Conservation (phyloP, 2,329 filamentous ascomycete species). For the Colletotrichum sp. region DNA sequence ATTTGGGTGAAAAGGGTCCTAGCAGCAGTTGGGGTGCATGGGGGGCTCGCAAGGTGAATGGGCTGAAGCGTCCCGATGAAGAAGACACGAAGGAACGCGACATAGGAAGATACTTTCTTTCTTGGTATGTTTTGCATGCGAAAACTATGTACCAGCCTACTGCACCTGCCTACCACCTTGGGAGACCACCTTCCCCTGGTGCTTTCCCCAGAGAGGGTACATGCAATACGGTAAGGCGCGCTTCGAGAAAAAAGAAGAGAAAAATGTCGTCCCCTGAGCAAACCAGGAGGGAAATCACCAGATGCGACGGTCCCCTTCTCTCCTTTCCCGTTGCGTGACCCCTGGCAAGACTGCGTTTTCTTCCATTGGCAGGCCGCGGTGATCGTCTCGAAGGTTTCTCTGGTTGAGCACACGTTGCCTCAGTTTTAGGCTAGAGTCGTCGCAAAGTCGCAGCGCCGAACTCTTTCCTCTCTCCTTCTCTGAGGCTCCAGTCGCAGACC, state of each 20-base stretch:
- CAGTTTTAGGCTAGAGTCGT: background rate
- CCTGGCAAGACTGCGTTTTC: background rate
- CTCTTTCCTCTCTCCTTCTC: background rate
- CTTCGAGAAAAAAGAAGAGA: background rate
- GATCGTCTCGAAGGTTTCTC: background rate
- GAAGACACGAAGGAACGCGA: background rate
- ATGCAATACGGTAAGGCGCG: background rate
- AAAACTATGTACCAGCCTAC: background rate
- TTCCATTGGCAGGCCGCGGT: background rate
- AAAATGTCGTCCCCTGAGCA: background rate
- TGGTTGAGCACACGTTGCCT: conserved; percentile 6
- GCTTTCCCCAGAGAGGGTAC: conserved; percentile 8
- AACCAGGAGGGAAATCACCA: background rate
- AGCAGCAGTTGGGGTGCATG: background rate
- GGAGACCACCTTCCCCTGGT: background rate
- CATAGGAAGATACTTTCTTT: background rate
- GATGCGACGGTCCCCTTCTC: background rate
- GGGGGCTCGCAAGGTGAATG: background rate
- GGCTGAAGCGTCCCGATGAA: background rate
- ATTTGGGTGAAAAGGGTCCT: background rate
- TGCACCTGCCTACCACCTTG: background rate
- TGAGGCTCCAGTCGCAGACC: background rate
- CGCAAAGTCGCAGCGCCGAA: background rate
- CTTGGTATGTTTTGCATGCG: fast-evolving
- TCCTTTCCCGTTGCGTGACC: background rate